Evolutionary conservation across 2,329 filamentous ascomycete genomes (phyloP), one percentile per base, ranked within the genome.

Genomic region (Sarocladiaceae sp.): DNA sequence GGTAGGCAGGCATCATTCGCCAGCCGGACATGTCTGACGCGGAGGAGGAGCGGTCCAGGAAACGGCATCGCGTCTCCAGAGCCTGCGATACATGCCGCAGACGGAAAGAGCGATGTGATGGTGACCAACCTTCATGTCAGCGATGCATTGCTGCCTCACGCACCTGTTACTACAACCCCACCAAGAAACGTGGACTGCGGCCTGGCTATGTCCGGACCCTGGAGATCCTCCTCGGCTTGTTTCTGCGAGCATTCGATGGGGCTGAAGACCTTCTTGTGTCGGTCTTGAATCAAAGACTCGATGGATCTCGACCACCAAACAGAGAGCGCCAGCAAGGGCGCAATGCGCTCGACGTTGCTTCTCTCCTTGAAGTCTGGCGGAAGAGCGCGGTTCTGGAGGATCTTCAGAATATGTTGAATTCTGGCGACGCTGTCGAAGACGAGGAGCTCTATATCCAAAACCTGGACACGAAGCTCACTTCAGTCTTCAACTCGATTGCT

Each of bases 91-190:
- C 76, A 53, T 83, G 80, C 54, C 73, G 80, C 29, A 68, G 70
- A 19, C 76, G 76, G 45, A 73, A 78, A 50, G 80, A 84, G 59
- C 83, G 82, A 54, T 86, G 82, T 58, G 80, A 85, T 54, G 82
- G 82, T 12, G 66, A 69, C 11, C 76, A 80, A 50, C 81, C 82
- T 1, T 65, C 67, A 11, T 85, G 82, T 57, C 76, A 74, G 27
- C 80, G 79, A 2, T 86, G 82, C 60, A 69, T 70, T 11, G 67
- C 72, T 3, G 88, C 29, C 7, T 10, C 15, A 23, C 15, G 41
- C 16, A 9, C 26, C 12, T 44, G 41, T 33, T 44, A 20, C 24
- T 49, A 49, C 20, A 45, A 45, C 21, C 43, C 45, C 6, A 12
- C 26, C 12, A 42, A 44, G 31, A 49, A 49, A 29, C 48, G 48